These are phyloP conservation scores for Limnanthes douglasii DNA, from an alignment of 345 rosid genomes.

Conservation along the genomic window DNA sequence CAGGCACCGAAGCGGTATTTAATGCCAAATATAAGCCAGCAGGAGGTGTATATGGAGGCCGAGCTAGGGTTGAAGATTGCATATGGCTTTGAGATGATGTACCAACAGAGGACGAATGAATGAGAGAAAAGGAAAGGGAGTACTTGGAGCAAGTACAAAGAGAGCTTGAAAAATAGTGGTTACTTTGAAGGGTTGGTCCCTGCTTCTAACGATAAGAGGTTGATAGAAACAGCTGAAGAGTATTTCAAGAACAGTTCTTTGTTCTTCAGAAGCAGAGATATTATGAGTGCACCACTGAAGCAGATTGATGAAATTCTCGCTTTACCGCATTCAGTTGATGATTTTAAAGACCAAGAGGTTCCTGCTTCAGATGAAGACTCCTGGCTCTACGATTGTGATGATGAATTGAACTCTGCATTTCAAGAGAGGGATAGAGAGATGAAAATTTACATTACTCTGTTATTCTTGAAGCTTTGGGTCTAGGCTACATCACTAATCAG, in stretches of 20 bases:
- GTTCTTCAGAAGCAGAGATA: constrained; percentile 48
- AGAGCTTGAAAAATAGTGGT: constrained; percentile 56
- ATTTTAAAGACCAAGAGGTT: constrained; percentile 39
- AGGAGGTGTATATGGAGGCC: constrained; percentile 38
- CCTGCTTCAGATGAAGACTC: constrained; percentile 76
- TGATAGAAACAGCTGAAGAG: constrained; percentile 75
- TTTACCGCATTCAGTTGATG: constrained; percentile 36
- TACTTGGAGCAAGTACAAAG: constrained; percentile 47
- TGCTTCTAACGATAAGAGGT: constrained; percentile 60
- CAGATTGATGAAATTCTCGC: constrained; percentile 82
- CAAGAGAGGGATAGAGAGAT: constrained; percentile 71
- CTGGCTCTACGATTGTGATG: constrained; percentile 77
- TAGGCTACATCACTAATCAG: too few relatives aligned
- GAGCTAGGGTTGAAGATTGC: constrained; percentile 91
- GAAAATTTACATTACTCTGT: constrained; percentile 63
- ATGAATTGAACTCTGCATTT: constrained; percentile 65
- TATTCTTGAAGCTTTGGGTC: too few relatives aligned
- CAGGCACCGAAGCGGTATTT: constrained; percentile 80
- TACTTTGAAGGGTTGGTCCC: constrained; percentile 65
- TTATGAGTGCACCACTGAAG: constrained; percentile 65
- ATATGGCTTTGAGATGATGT: constrained; percentile 88
- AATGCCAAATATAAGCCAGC: constrained; percentile 38
- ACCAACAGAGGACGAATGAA: constrained; percentile 55
- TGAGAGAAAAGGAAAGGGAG: constrained; percentile 71
- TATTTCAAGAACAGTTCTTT: constrained; percentile 47